Evolutionary conservation across 1,284 basidiomycete genomes (phyloP), one percentile per base, ranked within the genome.

Genomic region (Sporisorium graminicola): DNA sequence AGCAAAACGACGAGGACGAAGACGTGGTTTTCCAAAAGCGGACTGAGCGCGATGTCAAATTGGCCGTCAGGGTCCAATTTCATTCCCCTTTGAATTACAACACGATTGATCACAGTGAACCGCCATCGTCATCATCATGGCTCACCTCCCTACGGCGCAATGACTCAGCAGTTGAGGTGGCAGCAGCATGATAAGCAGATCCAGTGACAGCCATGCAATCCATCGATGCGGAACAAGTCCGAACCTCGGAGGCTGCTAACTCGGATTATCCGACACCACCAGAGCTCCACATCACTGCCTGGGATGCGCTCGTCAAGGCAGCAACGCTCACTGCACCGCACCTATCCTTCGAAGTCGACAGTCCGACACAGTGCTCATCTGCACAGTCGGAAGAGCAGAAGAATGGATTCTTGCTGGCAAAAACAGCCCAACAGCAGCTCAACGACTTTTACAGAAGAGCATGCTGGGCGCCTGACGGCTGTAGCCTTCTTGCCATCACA

Each of bases 391-490:
- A 18, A 24, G n/a, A 24, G 33, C 37, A 2, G 27, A 3, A 8
- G 9, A 24, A 31, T n/a, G n/a, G n/a, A n/a, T n/a, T n/a, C n/a
- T n/a, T n/a, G n/a, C n/a, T n/a, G n/a, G n/a, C n/a, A n/a, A n/a
- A n/a, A n/a, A 14, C 7, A 16, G 12, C 4, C 14, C 0, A n/a
- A 16, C 29, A 14, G 31, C 24, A 40, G 13, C 26, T 22, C 18
- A 37, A 33, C 14, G 73, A 71, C 64, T 68, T 72, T 40, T 77
- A 65, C 42, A 61, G 74, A 14, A 66, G 64, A 60, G 74, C 74
- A 14, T 61, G 20, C 22, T 77, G 69, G 70, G 65, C 79, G 5
- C 78, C 78, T 6, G 79, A 81, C 42, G 79, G 79, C 5, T 68
- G 66, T 3, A 31, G 51, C n/a, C 54, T 81, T 16, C 57, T 81